phyloP scores from a whole-genome alignment of 75 land plant genomes.

The Cryptomeria japonica region DNA sequence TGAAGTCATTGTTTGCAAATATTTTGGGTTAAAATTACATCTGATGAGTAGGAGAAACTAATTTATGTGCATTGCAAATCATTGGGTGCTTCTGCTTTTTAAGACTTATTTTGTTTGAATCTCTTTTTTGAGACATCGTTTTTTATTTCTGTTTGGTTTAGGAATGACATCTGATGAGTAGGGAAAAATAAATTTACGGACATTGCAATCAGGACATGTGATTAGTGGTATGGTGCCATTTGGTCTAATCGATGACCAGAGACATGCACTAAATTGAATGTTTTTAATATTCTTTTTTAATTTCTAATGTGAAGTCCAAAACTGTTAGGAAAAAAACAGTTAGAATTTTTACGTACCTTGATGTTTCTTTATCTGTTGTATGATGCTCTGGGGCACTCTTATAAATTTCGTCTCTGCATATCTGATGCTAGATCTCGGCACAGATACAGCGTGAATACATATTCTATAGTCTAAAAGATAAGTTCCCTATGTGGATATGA shows the following conservation, averaged over 20 bases:
- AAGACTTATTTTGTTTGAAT: neutral
- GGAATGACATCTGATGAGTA: neutral
- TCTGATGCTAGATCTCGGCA: neutral
- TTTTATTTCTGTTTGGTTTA: neutral
- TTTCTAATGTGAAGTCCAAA: neutral
- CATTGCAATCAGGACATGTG: neutral
- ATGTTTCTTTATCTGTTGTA: neutral
- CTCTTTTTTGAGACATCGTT: neutral
- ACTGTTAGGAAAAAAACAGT: neutral
- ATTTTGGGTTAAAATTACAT: neutral
- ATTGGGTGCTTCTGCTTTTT: neutral
- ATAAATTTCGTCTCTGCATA: neutral
- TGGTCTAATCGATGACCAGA: neutral
- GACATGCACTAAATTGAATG: neutral
- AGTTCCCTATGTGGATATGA: neutral
- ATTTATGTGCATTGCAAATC: neutral
- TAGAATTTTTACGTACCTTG: neutral
- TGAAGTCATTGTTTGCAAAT: neutral
- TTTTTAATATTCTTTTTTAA: too few relatives aligned
- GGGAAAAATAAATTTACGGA: neutral
- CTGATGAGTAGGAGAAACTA: neutral
- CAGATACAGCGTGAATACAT: too few relatives aligned
- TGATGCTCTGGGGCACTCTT: neutral
- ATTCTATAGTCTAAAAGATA: too few relatives aligned
- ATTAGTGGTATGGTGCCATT: neutral